These are phyloP conservation scores for Blastocystis sp. DNA, from an alignment of 352 stramenopile species.

Conservation along the genomic window DNA sequence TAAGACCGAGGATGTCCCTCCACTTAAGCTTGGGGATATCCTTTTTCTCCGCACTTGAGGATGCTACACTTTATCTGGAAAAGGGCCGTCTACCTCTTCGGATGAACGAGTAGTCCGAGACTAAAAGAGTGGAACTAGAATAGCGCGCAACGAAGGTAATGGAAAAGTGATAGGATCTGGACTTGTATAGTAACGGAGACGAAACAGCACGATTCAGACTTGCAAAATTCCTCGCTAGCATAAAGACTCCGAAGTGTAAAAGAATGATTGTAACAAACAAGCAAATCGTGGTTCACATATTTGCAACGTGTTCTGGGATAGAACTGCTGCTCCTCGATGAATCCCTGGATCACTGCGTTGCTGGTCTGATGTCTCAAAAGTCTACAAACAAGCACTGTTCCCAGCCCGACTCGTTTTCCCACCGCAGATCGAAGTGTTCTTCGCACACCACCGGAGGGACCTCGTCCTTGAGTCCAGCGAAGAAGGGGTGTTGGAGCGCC, in stretches of 20 bases:
- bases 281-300: not conserved
- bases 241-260: not conserved
- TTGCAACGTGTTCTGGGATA: not conserved
- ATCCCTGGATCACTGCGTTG: not conserved
- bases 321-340: slow-evolving; percentile 22
- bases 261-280: slow-evolving; percentile 44
- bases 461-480: not conserved
- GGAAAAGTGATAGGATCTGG: too few relatives aligned
- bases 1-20: slow-evolving; percentile 31
- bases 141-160: not conserved
- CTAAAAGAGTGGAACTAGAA: not conserved
- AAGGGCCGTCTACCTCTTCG: not conserved
- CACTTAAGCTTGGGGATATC: not conserved
- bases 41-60: not conserved
- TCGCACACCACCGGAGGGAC: not conserved
- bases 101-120: not conserved
- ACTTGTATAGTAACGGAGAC: not conserved
- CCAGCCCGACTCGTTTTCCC: not conserved
- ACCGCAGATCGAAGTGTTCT: not conserved
- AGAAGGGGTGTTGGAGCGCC: slow-evolving; percentile 40
- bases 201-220: not conserved
- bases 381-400: not conserved
- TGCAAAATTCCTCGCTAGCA: not conserved
- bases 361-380: not conserved
- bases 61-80: not conserved